These are phyloP conservation scores for Delonix regia DNA, from an alignment of 306 rosid genomes.

Conservation along the genomic window DNA sequence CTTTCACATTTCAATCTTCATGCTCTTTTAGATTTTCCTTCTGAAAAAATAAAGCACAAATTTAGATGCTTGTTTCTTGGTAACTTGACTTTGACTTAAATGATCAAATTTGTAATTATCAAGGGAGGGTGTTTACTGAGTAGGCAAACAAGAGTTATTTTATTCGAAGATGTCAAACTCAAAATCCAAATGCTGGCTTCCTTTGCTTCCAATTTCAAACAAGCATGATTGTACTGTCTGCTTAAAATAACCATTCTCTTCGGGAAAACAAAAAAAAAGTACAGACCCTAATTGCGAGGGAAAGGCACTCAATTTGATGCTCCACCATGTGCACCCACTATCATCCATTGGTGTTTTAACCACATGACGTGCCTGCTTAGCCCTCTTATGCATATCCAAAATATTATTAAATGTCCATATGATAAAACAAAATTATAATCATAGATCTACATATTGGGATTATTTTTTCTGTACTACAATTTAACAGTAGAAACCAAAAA, in stretches of 20 bases:
- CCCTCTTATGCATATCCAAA: no score
- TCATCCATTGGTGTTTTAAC: conserved; percentile 2
- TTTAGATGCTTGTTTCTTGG: neutral
- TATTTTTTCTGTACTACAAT: no score
- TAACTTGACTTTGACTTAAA: conserved; percentile 5
- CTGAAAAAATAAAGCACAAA: conserved; percentile 32
- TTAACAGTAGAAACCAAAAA: no score
- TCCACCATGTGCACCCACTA: conserved; percentile 37
- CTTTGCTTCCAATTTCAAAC: conserved; percentile 5
- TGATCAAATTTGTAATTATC: neutral
- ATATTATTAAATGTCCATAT: no score
- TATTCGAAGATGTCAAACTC: neutral
- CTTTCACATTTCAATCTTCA: no score
- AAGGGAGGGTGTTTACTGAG: neutral
- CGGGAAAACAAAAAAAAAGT: conserved; percentile 32
- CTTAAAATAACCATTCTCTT: conserved; percentile 33
- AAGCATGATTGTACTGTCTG: conserved; percentile 32
- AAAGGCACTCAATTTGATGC: conserved; percentile 31
- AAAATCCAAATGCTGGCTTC: neutral
- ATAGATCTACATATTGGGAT: no score
- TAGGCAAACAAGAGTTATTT: neutral
- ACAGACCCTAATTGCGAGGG: conserved; percentile 22
- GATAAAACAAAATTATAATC: no score
- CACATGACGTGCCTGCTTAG: conserved; percentile 24
- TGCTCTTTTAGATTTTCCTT: no score